Evolutionary conservation across 352 stramenopile genomes (phyloP).

Genomic region (Detonula confervacea): DNA sequence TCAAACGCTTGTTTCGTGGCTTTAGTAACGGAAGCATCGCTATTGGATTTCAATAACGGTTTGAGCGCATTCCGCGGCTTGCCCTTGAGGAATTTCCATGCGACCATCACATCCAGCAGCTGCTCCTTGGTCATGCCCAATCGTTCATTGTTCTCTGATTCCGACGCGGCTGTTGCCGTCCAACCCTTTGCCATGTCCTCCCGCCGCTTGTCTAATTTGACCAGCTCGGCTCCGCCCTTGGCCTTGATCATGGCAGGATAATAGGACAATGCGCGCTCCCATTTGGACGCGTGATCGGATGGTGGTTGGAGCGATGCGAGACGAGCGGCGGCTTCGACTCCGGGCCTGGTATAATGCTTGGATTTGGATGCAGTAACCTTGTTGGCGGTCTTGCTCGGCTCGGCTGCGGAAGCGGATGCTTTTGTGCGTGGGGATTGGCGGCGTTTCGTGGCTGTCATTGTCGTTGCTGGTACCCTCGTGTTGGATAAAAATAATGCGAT

Average conservation of each 20-base stretch:
- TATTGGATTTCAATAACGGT: conserved; percentile 65
- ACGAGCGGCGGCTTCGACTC: conserved; percentile 59
- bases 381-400: not conserved
- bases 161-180: not conserved
- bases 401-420: not conserved
- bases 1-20: conserved; percentile 47
- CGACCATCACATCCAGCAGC: conserved; percentile 62
- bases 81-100: conserved; percentile 81
- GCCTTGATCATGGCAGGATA: conserved; percentile 45
- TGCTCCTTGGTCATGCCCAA: conserved; percentile 62
- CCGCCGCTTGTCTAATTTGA: conserved; percentile 37
- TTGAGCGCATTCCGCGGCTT: conserved; percentile 68
- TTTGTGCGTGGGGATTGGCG: conserved; percentile 11
- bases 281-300: conserved; percentile 27
- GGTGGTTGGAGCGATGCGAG: conserved; percentile 37
- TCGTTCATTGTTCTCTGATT: not conserved
- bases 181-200: conserved; percentile 18
- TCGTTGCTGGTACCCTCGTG: not conserved
- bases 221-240: conserved; percentile 51
- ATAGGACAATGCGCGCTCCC: conserved; percentile 23
- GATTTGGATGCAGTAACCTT: too few species aligned
- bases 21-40: conserved; percentile 39
- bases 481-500: not conserved
- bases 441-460: conserved; percentile 6
- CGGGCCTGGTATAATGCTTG: conserved; percentile 50